Evolutionary conservation across 495 filamentous ascomycete genomes (phyloP).

Genomic region (Tuber magnatum): DNA sequence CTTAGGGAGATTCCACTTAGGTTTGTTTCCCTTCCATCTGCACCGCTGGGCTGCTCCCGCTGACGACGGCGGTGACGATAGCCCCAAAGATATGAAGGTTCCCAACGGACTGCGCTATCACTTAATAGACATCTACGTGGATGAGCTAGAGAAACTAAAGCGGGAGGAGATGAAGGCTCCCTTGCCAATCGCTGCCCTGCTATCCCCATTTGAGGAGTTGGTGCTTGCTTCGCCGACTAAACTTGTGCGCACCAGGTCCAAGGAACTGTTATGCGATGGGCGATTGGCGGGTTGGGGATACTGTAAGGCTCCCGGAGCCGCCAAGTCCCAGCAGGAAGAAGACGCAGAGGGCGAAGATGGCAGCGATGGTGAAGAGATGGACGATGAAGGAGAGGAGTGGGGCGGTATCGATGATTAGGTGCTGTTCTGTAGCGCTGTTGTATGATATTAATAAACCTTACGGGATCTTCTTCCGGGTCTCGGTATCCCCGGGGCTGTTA

Average conservation of each 20-base stretch:
- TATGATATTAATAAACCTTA: background rate
- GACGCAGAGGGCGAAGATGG: constrained; percentile 47
- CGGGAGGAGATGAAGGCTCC: constrained; percentile 43
- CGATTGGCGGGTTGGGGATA: constrained; percentile 50
- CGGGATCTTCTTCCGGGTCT: background rate
- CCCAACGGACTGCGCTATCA: constrained; percentile 82
- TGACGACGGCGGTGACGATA: constrained; percentile 1
- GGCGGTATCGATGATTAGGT: constrained; percentile 36
- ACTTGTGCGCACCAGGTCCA: constrained; percentile 61
- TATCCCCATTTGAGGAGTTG: constrained; percentile 56
- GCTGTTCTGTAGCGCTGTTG: background rate
- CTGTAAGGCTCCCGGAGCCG: constrained; percentile 6
- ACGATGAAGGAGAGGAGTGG: constrained; percentile 43
- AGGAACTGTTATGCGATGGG: constrained; percentile 67
- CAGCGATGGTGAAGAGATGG: constrained; percentile 44
- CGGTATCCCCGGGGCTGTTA: background rate
- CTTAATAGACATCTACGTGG: constrained; percentile 82
- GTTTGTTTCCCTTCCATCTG: constrained; percentile 25
- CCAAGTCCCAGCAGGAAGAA: constrained; percentile 8
- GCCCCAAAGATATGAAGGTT: constrained; percentile 47
- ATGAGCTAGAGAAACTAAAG: constrained; percentile 67
- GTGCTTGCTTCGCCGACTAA: constrained; percentile 57
- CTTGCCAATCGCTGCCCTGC: constrained; percentile 49
- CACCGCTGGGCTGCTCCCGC: constrained; percentile 15
- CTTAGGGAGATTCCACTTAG: constrained; percentile 44